These are phyloP conservation scores for Pichia heedii DNA, from an alignment of 805 yeast genomes.

Conservation along the genomic window DNA sequence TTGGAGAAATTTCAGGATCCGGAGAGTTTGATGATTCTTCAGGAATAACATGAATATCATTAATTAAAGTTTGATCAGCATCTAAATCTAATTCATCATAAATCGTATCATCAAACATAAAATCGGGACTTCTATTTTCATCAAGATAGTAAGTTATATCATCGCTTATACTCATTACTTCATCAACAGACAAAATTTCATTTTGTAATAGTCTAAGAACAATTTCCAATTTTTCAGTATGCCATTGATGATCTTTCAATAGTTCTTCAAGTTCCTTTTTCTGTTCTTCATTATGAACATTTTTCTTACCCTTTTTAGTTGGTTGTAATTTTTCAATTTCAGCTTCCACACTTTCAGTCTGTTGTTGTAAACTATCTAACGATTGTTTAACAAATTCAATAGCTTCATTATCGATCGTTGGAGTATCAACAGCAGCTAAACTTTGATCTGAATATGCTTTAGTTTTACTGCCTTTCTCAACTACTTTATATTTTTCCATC, in stretches of 20 bases:
- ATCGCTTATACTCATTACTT: constrained; percentile 68
- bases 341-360: constrained; percentile 68
- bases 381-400: constrained; percentile 57
- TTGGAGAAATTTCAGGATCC: constrained; percentile 6
- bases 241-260: constrained; percentile 70
- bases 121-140: constrained; percentile 87
- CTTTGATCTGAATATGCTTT: constrained; percentile 54
- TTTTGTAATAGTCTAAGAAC: constrained; percentile 70
- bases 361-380: constrained; percentile 73
- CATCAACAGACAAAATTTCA: constrained; percentile 68
- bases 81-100: constrained; percentile 79
- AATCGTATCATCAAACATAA: constrained; percentile 87
- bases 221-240: constrained; percentile 67
- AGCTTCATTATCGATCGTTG: constrained; percentile 69
- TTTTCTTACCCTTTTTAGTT: constrained; percentile 42
- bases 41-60: constrained; percentile 22
- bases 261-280: constrained; percentile 54
- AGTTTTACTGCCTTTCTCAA: constrained; percentile 47
- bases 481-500: constrained; percentile 53
- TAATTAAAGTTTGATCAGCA: constrained; percentile 30
- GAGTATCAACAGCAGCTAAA: constrained; percentile 39
- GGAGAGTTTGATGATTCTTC: constrained; percentile 9
- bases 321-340: constrained; percentile 46
- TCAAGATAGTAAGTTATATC: constrained; percentile 91
- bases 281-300: constrained; percentile 36